Conservation (phyloP, 139 green algal species). For the Chlamydomonas sphaeroides region DNA sequence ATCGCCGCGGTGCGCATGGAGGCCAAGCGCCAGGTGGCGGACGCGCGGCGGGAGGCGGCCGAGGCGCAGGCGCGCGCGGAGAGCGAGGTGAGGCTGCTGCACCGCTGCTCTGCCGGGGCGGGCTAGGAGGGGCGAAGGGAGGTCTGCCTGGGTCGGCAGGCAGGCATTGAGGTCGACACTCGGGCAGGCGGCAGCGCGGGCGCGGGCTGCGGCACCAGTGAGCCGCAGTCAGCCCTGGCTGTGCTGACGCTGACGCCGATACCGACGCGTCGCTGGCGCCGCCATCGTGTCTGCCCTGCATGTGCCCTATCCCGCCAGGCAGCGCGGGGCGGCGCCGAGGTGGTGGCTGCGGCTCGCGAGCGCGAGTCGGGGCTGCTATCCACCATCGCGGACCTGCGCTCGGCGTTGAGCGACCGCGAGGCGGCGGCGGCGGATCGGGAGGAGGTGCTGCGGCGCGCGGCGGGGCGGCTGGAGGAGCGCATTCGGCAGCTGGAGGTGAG, state of each 20-base stretch:
- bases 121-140: too few relatives aligned
- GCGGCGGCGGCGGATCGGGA: conserved; percentile 46
- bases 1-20: conserved; percentile 31
- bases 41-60: conserved; percentile 40
- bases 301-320: not conserved
- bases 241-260: too few relatives aligned
- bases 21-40: conserved; percentile 42
- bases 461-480: conserved; percentile 25
- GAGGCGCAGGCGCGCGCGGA: conserved; percentile 40
- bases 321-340: conserved; percentile 42
- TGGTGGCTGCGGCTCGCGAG: conserved; percentile 46
- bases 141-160: too few relatives aligned
- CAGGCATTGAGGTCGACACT: too few relatives aligned
- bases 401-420: not conserved
- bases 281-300: too few relatives aligned
- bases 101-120: too few relatives aligned
- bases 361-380: conserved; percentile 34
- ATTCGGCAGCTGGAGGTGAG: conserved; percentile 49
- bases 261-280: too few relatives aligned
- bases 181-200: too few relatives aligned
- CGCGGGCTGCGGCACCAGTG: too few relatives aligned
- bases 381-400: conserved; percentile 42
- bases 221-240: too few relatives aligned
- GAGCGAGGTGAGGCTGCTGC: conserved; percentile 38
- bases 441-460: conserved; percentile 42